These are phyloP conservation scores for Sporisorium exsertum DNA, from an alignment of 1,284 basidiomycete genomes.

Conservation along the genomic window DNA sequence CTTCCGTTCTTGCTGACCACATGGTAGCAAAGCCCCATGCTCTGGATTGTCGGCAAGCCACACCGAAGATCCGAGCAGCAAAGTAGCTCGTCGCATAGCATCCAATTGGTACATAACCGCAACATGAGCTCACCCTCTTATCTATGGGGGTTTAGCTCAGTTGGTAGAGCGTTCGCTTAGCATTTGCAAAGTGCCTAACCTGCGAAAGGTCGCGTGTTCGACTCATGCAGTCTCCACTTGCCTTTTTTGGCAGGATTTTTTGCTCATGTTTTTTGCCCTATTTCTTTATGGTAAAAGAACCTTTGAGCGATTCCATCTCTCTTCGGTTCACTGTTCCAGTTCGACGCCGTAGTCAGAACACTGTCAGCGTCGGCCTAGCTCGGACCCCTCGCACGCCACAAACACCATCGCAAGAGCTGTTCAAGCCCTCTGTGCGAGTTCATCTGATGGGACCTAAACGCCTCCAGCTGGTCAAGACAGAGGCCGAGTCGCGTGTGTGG, in stretches of 20 bases:
- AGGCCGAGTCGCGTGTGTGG: slow-evolving; percentile 12
- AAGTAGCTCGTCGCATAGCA: too few relatives aligned
- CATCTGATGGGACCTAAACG: too few relatives aligned
- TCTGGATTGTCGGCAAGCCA: not conserved
- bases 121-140: fast-evolving
- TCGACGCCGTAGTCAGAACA: too few relatives aligned
- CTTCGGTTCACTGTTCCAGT: too few relatives aligned
- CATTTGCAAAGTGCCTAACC: slow-evolving; percentile 25
- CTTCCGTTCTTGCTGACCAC: not conserved
- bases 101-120: too few relatives aligned
- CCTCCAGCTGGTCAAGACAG: too few relatives aligned
- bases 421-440: too few relatives aligned
- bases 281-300: not conserved
- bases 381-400: too few relatives aligned
- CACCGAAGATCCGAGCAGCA: not conserved
- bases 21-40: not conserved
- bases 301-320: too few relatives aligned
- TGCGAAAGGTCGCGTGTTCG: slow-evolving; percentile 59
- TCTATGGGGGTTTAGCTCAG: slow-evolving; percentile 52
- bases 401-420: too few relatives aligned
- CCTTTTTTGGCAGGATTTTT: not conserved
- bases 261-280: not conserved
- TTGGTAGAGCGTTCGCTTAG: slow-evolving; percentile 60
- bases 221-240: slow-evolving; percentile 56
- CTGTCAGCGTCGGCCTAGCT: too few relatives aligned